Base-by-base conservation (phyloP, 2,329 filamentous ascomycete species). In the Falciphora oryzae region DNA sequence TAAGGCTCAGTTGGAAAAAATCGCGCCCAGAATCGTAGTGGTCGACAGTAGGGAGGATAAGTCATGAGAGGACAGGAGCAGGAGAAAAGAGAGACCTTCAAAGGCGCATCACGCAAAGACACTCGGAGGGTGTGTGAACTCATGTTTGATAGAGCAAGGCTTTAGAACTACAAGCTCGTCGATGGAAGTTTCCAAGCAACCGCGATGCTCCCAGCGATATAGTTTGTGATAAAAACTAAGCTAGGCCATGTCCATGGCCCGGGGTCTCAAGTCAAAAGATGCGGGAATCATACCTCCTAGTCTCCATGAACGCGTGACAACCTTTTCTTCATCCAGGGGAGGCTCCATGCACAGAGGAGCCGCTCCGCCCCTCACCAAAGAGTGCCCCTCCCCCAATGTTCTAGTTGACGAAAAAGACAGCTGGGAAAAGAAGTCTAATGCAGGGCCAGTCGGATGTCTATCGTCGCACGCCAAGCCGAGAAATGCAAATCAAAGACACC, bases 1-100 rank as follows among this genome's bases (percentile, higher is more conserved):
- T 73, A 88, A 86, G 73, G 85, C 87, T 66, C 84, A 84, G 16
- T 75, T 96, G 67, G 81, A 85, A 61, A 81, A 81, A 62, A 76
- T 83, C 60, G 78, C 86, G 38, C 90, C 90, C 10, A 86, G 80
- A 69, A 83, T 94, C 65, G 83, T 80, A 56, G 72, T 82, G 16
- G 81, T 91, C 35, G 87, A 90, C 25, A 79, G 77, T 65, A 76
- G 78, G 59, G 70, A 53, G 10, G 44, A n/a, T 8, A 53, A 53
- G 44, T 8, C 22, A 53, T 53, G n/a, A 53, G 1, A 50, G 16
- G 2, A 53, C 44, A 4, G 22, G 44, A 11, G 7, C 44, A 25
- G 18, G 10, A 53, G 18, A 22, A 53, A 0, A 2, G 18, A 6
- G 22, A 53, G 8, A 8, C n/a, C n/a, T n/a, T n/a, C 44, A 53